A percentile compares a stretch with the other conserved stretches of the same genome.
Conservation (phyloP, 2,329 filamentous ascomycete species). For the Alternaria sp. region DNA sequence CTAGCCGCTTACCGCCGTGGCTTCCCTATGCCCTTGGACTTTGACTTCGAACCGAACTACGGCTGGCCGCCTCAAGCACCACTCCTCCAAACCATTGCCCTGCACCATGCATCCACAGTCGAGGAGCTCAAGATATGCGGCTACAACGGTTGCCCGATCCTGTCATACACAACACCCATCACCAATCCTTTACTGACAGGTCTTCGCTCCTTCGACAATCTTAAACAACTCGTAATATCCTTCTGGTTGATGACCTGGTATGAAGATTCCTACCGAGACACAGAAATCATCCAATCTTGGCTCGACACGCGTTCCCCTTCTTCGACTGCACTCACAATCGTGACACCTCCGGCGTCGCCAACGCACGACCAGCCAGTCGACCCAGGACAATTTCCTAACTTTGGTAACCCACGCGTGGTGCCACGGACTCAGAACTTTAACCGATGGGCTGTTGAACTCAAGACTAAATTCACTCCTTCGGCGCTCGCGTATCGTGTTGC, state of each 20-base stretch:
- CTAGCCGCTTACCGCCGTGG: slow-evolving; percentile 36
- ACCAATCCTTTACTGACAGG: slow-evolving; percentile 50
- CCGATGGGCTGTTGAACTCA: slow-evolving; percentile 54
- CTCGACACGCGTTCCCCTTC: slow-evolving; percentile 49
- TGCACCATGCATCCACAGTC: slow-evolving; percentile 51
- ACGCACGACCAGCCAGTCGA: slow-evolving; percentile 32
- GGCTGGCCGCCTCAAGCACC: slow-evolving; percentile 53
- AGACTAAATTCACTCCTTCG: slow-evolving; percentile 51
- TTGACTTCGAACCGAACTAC: slow-evolving; percentile 48
- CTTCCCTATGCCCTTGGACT: slow-evolving; percentile 25
- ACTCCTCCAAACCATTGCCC: slow-evolving; percentile 54
- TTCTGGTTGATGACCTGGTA: slow-evolving; percentile 55
- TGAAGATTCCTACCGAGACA: slow-evolving; percentile 51
- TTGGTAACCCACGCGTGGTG: slow-evolving; percentile 19
- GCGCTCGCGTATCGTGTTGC: slow-evolving; percentile 54
- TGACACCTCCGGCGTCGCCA: slow-evolving; percentile 41
- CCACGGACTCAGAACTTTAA: slow-evolving; percentile 40
- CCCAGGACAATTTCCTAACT: slow-evolving; percentile 38
- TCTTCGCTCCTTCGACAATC: slow-evolving; percentile 54
- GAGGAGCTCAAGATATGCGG: slow-evolving; percentile 59
- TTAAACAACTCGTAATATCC: slow-evolving; percentile 53
- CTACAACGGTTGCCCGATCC: slow-evolving; percentile 54
- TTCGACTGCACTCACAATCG: slow-evolving; percentile 50
- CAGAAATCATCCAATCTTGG: slow-evolving; percentile 57
- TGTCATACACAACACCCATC: slow-evolving; percentile 50